Conservation (phyloP, 2,329 filamentous ascomycete species). For the Phaeosphaeria sp. region DNA sequence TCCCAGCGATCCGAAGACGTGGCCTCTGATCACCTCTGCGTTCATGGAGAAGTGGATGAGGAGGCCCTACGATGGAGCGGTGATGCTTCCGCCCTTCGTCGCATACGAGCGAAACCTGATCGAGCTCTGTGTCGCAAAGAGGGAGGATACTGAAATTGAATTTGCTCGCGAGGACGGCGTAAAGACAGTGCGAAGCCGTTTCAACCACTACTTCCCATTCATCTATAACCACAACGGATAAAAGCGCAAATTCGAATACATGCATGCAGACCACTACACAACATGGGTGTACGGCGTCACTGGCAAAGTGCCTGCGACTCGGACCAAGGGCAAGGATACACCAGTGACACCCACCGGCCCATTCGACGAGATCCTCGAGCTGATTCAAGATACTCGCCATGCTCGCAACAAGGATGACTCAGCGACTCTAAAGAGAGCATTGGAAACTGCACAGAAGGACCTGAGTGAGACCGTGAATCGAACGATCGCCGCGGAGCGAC, state of each 20-base stretch:
- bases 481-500: not conserved
- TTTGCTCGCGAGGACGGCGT: not conserved
- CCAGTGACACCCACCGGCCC: not conserved
- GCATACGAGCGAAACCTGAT: not conserved
- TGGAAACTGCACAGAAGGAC: not conserved
- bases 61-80: not conserved
- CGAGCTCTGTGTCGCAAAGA: not conserved
- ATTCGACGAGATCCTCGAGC: not conserved
- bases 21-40: not conserved
- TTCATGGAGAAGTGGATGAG: not conserved
- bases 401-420: not conserved
- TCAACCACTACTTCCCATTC: slow-evolving; percentile 1
- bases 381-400: not conserved
- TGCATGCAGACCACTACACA: slow-evolving; percentile 1
- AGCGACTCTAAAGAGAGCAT: not conserved
- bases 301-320: not conserved
- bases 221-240: not conserved
- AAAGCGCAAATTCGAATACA: not conserved
- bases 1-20: slow-evolving; percentile 1
- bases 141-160: not conserved
- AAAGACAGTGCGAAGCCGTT: not conserved
- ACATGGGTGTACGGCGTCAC: not conserved
- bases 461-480: not conserved
- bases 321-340: not conserved
- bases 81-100: not conserved